A percentile compares a stretch with the other conserved stretches of the same genome.
These are phyloP conservation scores for Nakaseomyces nivariensis DNA, from an alignment of 1,139 yeast genomes.

Conservation along the genomic window DNA sequence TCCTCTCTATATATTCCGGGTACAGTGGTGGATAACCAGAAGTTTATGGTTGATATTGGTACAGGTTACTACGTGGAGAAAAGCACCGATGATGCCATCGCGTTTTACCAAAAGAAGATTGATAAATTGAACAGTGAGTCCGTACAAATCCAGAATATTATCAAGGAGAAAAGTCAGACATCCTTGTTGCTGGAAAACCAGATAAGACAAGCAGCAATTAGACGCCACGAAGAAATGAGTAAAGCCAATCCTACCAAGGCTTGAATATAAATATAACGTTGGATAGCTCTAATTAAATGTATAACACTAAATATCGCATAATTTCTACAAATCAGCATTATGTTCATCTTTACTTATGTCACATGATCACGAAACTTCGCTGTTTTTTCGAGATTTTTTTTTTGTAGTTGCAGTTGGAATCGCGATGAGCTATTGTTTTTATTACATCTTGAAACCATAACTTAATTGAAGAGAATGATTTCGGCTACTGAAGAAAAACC, in stretches of 20 bases:
- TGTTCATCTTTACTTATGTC: too few species aligned
- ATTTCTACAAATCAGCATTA: too few species aligned
- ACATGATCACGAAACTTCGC: too few species aligned
- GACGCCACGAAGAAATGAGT: conserved; percentile 16
- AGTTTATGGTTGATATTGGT: conserved; percentile 86
- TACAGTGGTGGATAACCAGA: conserved; percentile 47
- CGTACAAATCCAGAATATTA: conserved; percentile 61
- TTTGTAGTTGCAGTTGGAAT: too few species aligned
- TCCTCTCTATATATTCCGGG: conserved; percentile 89
- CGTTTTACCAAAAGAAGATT: conserved; percentile 67
- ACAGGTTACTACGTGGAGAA: conserved; percentile 94
- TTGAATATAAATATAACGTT: not conserved
- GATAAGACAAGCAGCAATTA: conserved; percentile 23
- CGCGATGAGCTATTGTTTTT: too few species aligned
- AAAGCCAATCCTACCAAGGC: conserved; percentile 35
- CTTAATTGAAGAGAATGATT: too few species aligned
- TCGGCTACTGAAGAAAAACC: too few species aligned
- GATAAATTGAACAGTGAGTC: conserved; percentile 64
- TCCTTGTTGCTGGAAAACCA: conserved; percentile 26
- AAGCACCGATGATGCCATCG: conserved; percentile 52
- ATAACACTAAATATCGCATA: too few species aligned
- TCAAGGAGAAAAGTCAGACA: conserved; percentile 44
- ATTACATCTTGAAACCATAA: too few species aligned
- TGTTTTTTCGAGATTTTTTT: too few species aligned
- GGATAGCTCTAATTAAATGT: too few species aligned